These are phyloP conservation scores for Russula foetens DNA, from an alignment of 768 basidiomycete species.

Conservation along the genomic window DNA sequence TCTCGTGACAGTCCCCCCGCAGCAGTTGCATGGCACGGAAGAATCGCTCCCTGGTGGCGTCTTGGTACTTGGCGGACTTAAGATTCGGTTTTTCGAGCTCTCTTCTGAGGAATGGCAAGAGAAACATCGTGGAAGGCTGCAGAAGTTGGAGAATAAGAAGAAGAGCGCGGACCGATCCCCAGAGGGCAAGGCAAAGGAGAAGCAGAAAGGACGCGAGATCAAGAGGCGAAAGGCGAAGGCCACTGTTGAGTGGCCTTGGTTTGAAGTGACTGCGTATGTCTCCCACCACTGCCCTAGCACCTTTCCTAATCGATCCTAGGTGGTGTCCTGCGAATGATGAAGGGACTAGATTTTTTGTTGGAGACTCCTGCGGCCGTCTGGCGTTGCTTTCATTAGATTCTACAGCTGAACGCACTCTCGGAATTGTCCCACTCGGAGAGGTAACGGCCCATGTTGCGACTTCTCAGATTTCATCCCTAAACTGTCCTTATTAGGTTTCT, in stretches of 20 bases:
- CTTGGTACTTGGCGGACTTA: constrained; percentile 59
- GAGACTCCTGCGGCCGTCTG: constrained; percentile 66
- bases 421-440: constrained; percentile 63
- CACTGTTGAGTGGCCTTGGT: constrained; percentile 68
- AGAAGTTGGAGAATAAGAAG: constrained; percentile 44
- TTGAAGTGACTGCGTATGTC: constrained; percentile 59
- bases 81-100: constrained; percentile 55
- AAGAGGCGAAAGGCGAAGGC: constrained; percentile 48
- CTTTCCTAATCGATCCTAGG: constrained; percentile 27
- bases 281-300: background rate
- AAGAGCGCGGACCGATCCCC: constrained; percentile 37
- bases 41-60: constrained; percentile 52
- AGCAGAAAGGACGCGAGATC: constrained; percentile 48
- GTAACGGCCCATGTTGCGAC: constrained; percentile 32
- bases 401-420: constrained; percentile 30
- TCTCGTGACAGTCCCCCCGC: constrained; percentile 31
- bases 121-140: constrained; percentile 48
- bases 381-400: constrained; percentile 51
- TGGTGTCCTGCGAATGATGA: constrained; percentile 44
- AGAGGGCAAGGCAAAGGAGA: constrained; percentile 40
- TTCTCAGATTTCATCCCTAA: constrained; percentile 5
- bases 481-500: constrained; percentile 43
- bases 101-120: constrained; percentile 39
- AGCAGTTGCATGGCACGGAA: constrained; percentile 24
- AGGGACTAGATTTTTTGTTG: constrained; percentile 46